Evolutionary conservation across 2,329 filamentous ascomycete species (phyloP).

Genomic region (Cryphonectria japonica): DNA sequence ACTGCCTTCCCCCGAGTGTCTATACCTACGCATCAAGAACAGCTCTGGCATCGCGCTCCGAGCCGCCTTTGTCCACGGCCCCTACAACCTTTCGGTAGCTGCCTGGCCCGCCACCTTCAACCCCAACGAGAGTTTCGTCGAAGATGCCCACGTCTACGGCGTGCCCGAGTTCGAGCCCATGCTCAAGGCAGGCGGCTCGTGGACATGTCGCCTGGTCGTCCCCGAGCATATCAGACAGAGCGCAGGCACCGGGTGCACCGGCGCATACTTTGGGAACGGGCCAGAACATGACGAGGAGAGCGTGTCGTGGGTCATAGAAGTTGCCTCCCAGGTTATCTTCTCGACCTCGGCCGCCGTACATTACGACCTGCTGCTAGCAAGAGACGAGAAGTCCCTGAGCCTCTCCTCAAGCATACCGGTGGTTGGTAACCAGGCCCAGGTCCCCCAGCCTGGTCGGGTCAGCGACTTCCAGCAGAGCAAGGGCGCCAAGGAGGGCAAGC

Average conservation of each 20-base stretch:
- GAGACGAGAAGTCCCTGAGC: conserved; percentile 82
- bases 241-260: conserved; percentile 53
- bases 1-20: conserved; percentile 77
- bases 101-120: conserved; percentile 84
- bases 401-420: conserved; percentile 57
- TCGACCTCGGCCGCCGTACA: conserved; percentile 84
- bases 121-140: conserved; percentile 73
- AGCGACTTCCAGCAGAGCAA: conserved; percentile 74
- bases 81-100: conserved; percentile 86
- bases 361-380: conserved; percentile 83
- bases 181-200: conserved; percentile 89
- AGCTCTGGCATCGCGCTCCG: conserved; percentile 87
- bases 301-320: conserved; percentile 87
- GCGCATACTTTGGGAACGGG: conserved; percentile 49
- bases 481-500: conserved; percentile 59
- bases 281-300: conserved; percentile 55
- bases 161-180: conserved; percentile 93
- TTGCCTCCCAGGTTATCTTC: conserved; percentile 92
- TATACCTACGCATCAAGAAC: conserved; percentile 90
- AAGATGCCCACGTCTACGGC: conserved; percentile 70
- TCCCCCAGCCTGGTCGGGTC: conserved; percentile 70
- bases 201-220: conserved; percentile 78
- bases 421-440: conserved; percentile 49
- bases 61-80: conserved; percentile 94
- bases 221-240: conserved; percentile 76